Conservation (phyloP, 371 early-diverging fungal genomes). For the Apophysomyces sp. region DNA sequence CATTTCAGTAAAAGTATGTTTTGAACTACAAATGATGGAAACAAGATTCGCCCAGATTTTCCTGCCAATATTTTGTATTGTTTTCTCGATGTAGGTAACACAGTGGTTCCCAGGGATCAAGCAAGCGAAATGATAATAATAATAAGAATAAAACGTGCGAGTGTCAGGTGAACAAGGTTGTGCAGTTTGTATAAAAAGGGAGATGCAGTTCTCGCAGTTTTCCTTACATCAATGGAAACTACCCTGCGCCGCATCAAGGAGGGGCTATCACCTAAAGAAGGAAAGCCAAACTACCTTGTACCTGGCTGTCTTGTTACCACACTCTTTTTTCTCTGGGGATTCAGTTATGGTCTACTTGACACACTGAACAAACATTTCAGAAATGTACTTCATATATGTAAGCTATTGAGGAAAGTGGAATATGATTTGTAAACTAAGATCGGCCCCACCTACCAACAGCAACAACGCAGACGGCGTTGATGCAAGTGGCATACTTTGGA, state of each 20-base stretch:
- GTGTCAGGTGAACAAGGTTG: not conserved
- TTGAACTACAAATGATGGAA: too few species aligned
- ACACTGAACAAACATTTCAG: slow-evolving; percentile 49
- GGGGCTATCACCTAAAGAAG: not conserved
- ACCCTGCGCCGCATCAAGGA: not conserved
- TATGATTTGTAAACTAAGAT: too few species aligned
- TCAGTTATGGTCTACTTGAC: slow-evolving; percentile 48
- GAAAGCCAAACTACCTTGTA: slow-evolving; percentile 19
- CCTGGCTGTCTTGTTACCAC: slow-evolving; percentile 40
- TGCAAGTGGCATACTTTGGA: slow-evolving; percentile 54
- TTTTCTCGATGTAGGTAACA: not conserved
- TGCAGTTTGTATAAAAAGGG: not conserved
- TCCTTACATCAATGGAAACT: not conserved
- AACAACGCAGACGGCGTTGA: slow-evolving; percentile 44
- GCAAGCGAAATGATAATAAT: not conserved
- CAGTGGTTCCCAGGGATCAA: not conserved
- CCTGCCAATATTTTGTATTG: too few species aligned
- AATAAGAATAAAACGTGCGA: not conserved
- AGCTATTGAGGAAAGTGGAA: slow-evolving; percentile 4
- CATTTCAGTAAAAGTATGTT: too few species aligned
- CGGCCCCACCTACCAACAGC: slow-evolving; percentile 9
- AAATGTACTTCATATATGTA: slow-evolving; percentile 39
- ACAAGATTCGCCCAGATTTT: too few species aligned
- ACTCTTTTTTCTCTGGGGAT: slow-evolving; percentile 52
- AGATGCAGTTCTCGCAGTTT: not conserved